Evolutionary conservation across 352 stramenopile species (phyloP), one percentile per base, ranked within the genome.

Genomic region (Globisporangium radiosum): DNA sequence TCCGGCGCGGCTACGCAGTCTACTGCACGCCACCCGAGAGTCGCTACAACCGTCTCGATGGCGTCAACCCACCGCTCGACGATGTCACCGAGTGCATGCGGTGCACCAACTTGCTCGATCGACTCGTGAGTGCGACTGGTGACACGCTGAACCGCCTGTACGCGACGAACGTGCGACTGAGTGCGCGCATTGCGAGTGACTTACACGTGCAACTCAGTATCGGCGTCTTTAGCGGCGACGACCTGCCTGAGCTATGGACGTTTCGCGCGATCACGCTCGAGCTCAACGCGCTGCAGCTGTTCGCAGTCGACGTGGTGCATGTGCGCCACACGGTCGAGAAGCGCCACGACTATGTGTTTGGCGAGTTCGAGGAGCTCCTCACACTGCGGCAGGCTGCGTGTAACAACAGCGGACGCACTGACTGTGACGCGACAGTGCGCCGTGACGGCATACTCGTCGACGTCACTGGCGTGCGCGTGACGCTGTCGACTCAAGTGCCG

Each of bases 231-330:
- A 73, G 66, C 36, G 79, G 84, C 33, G 66, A 84, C 8, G 84
- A 94, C 62, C 58, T 94, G 15, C 84, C 84, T 0, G 77, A 91
- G 19, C 48, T 89, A 39, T 94, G 84, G 84, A 52, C 58, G 11
- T 91, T 94, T 56, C 59, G 68, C 6, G 48, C 73, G 47, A 75
- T 91, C 42, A 45, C 40, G 9, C 40, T 94, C 14, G 56, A 64
- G 0, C 66, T 76, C 37, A 82, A 80, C 25, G 59, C 51, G 13
- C 47, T 86, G 0, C 63, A 78, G n/a, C 67, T 92, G 57, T 38
- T 73, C 1, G 38, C 58, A 3, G 62, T 88, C 11, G 57, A 77
- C 53, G 36, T 44, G 11, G 57, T 94, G 43, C 54, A 36, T 6
- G 73, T 90, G 4, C 65, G 73, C 0, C 79, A 85, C 42, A 92